These are phyloP conservation scores for Asterophora lycoperdoides DNA, from an alignment of 768 basidiomycete species.

Conservation along the genomic window DNA sequence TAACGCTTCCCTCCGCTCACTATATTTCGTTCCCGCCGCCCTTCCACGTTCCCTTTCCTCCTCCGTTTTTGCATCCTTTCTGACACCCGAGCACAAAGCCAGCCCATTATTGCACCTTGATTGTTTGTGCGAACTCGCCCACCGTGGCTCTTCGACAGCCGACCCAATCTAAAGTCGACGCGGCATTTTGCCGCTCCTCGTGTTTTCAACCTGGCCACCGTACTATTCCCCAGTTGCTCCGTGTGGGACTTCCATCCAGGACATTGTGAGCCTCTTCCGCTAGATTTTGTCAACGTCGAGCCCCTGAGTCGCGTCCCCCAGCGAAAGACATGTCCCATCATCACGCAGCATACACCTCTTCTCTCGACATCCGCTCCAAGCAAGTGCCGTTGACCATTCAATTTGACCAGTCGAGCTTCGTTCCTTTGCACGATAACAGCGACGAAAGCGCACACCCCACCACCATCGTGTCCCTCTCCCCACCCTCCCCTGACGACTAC, in stretches of 20 bases:
- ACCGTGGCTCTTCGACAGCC: not conserved
- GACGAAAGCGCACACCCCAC: constrained; percentile 23
- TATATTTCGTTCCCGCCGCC: constrained; percentile 12
- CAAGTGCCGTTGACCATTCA: constrained; percentile 18
- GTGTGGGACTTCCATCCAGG: constrained; percentile 25
- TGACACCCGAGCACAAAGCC: too few species aligned
- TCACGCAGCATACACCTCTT: constrained; percentile 13
- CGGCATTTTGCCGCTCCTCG: constrained; percentile 8
- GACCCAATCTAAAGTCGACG: constrained; percentile 3
- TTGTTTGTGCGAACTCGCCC: not conserved
- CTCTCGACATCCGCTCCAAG: constrained; percentile 16
- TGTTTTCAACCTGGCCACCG: constrained; percentile 21
- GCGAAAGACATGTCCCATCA: constrained; percentile 28
- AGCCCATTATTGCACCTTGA: not conserved
- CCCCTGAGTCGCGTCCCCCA: constrained; percentile 8
- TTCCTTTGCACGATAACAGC: constrained; percentile 14
- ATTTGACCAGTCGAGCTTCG: constrained; percentile 16
- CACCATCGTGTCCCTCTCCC: constrained; percentile 13
- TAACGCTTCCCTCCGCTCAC: constrained; percentile 8
- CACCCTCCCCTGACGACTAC: constrained; percentile 14
- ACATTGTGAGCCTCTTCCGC: constrained; percentile 17
- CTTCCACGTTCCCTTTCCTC: not conserved
- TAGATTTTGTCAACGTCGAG: not conserved
- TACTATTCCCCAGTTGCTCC: constrained; percentile 16
- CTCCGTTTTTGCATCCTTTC: too few species aligned